phyloP scores from a whole-genome alignment of 2,329 filamentous ascomycete genomes.

The Claviceps capensis region DNA sequence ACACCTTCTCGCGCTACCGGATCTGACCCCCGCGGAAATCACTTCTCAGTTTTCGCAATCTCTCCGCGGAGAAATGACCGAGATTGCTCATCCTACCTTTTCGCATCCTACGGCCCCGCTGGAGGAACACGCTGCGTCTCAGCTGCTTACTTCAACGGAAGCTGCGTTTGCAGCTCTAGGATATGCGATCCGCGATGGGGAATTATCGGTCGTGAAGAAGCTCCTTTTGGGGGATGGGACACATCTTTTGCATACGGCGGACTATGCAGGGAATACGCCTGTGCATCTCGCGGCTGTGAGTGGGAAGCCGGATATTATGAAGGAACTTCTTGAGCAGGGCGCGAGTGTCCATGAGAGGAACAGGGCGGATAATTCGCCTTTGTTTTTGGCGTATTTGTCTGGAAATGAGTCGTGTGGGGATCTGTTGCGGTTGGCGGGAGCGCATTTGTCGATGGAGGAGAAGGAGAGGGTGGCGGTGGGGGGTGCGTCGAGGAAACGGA shows the following conservation, averaged over 20 bases:
- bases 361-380: constrained; percentile 49
- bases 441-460: constrained; percentile 36
- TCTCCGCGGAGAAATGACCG: constrained; percentile 75
- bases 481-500: too few species aligned
- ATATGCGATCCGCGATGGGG: constrained; percentile 64
- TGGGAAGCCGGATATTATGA: constrained; percentile 39
- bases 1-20: constrained; percentile 61
- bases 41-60: constrained; percentile 58
- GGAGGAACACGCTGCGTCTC: constrained; percentile 22
- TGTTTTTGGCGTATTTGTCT: constrained; percentile 48
- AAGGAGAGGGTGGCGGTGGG: constrained; percentile 17
- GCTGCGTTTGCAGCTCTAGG: constrained; percentile 65
- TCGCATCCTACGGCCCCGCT: constrained; percentile 52
- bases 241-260: constrained; percentile 57
- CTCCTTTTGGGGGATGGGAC: constrained; percentile 52
- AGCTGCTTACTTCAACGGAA: constrained; percentile 31
- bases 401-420: constrained; percentile 39
- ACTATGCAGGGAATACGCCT: constrained; percentile 71
- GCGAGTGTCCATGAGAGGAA: constrained; percentile 56
- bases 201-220: constrained; percentile 50
- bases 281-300: constrained; percentile 44
- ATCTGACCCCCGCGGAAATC: constrained; percentile 51
- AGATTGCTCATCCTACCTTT: constrained; percentile 58
- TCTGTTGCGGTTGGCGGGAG: constrained; percentile 44
- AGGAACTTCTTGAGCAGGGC: constrained; percentile 44